Evolutionary conservation across 2,329 filamentous ascomycete species (phyloP), one percentile per base, ranked within the genome.

Genomic region (Diplodia intermedia): DNA sequence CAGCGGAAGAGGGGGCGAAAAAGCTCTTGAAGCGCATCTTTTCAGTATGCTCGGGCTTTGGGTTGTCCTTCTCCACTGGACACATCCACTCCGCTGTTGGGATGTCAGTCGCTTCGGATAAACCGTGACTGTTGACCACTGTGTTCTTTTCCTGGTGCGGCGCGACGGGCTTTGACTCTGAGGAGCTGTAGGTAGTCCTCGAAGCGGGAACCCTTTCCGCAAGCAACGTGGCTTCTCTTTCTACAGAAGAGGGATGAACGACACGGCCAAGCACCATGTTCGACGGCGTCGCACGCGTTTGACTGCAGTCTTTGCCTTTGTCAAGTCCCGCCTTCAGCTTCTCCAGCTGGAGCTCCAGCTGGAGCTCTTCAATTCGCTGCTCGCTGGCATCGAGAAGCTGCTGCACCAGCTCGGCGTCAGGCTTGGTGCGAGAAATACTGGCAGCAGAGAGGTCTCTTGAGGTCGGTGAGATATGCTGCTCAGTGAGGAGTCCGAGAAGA

Each of bases 71-170:
- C 29, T 56, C 20, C 26, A 14, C 33, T 3, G 36, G 33, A n/a
- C 31, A 33, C 50, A 29, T 43, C 63, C 63, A 66, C 36, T 66
- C 63, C 4, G 63, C 52, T n/a, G 20, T 15, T 11, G 52, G 63
- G 8, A 56, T 36, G 15, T 33, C 63, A 4, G 26, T 29, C 1
- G 4, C 29, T 18, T 43, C 9, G 31, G 31, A 23, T 18, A 5
- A 5, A 23, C 11, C 29, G 23, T 31, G 5, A 12, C 5, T 6
- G 18, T 31, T n/a, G n/a, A 23, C 4, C 31, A 15, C 54, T 14
- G 7, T 15, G 31, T 3, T 33, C n/a, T 56, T 23, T 14, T 33
- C 31, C 6, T 33, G 31, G 6, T 33, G 31, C 31, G 31, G 2
- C 31, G 31, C 31, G 31, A 33, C 31, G 31, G 40, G 15, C 23